Evolutionary conservation across 2,329 filamentous ascomycete species (phyloP), one percentile per base, ranked within the genome.

Genomic region (Aspergillus oerlinghausenensis): DNA sequence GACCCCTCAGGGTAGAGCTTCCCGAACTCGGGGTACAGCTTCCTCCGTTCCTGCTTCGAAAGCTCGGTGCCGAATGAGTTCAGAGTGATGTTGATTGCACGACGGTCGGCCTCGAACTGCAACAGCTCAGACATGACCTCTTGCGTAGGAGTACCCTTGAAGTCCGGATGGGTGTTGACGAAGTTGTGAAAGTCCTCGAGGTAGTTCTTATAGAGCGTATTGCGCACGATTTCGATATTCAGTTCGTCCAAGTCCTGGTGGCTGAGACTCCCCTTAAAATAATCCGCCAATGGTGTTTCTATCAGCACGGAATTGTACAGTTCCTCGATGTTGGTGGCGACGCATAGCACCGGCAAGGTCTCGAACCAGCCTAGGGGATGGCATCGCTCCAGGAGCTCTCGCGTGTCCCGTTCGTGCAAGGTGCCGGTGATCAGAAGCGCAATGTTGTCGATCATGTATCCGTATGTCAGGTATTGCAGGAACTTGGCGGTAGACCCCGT

Each of bases 401-500:
- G 87, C 3, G 94, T 99, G 74, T 99, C 94, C 72, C 94, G 86
- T 79, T 99, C 95, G 77, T 99, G 94, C 29, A 99, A 84, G 11
- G 94, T 99, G 60, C 94, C 94, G 23, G 94, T 99, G 75, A 99
- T 99, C 69, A 99, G 86, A 43, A 99, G 87, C 42, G 95, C 94
- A 53, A 99, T 92, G 69, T 99, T 99, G 79, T 99, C 94, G 76
- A 99, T 99, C 94, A 99, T 99, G 82, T 99, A 99, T 60, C 92
- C 93, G 74, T 99, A 99, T 1, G 94, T 99, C 60, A 99, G 81
- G 76, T 96, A 99, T 75, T 97, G 92, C 85, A 99, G 92, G 76
- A 99, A 99, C 72, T 90, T 92, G 61, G 92, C 88, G 40, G 97
- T 85, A 1, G 92, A 90, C 17, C 94, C 94, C 2, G 90, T 90